Evolutionary conservation across 306 rosid species (phyloP), one percentile per base, ranked within the genome.

Genomic region (Oemleria cerasiformis): DNA sequence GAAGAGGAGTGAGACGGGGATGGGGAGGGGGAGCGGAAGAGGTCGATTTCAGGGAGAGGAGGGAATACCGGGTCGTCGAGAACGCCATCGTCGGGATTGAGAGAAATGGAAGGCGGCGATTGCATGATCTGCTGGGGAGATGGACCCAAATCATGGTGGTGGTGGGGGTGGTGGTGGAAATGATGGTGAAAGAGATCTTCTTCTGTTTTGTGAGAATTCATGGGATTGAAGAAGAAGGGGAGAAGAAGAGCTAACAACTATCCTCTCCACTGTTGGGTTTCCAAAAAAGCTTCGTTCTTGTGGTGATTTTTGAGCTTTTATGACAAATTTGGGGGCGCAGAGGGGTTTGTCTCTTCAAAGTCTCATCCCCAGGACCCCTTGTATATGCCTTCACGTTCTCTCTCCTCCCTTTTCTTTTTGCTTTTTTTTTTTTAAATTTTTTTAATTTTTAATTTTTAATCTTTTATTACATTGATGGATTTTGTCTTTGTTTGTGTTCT

Each of bases 141-240:
- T 2, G 86, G 91, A 53, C 72, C 80, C 45, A 85, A 62, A 77
- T 82, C 91, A 58, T 63, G 71, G 67, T 67, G 72, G 50, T 63
- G 58, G 53, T 59, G 79, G 65, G 67, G 86, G 73, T 72, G 86
- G 68, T 75, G 86, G 68, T 54, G 81, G 73, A 82, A 83, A 57
- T 73, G 73, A 30, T 49, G 80, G 65, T 75, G 87, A 83, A 84
- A 87, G 63, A 86, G 89, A 65, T 84, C 91, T 40, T 84, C 91
- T 40, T 91, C 97, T 2, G 82, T 84, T 79, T 91, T 94, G 78
- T 83, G 84, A 6, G 95, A 86, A 94, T 89, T 89, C 98, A 90
- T 92, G 72, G n/a, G 20, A 19, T 42, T 1, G 54, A 17, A 38
- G 53, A 42, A 13, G 68, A 6, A 23, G 70, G 58, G 36, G 36